Percentiles rank a stretch among this genome's conserved stretches.
Conservation (phyloP, 192 early-diverging fungal species). For the Diversispora eburnea region DNA sequence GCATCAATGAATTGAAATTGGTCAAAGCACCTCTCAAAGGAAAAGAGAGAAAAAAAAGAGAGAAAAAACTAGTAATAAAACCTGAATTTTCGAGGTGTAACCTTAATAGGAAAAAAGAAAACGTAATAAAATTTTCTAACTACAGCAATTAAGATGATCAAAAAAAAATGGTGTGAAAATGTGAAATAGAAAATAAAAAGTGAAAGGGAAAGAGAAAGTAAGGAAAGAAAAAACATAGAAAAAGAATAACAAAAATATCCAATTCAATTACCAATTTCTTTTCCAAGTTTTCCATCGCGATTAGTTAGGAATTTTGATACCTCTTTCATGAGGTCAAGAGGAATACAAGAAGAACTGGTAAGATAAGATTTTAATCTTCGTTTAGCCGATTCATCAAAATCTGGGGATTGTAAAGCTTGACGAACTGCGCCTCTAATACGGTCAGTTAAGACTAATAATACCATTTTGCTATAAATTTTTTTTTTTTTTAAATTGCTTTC, state of each 20-base stretch:
- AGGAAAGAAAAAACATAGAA: background rate
- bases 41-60: too few relatives aligned
- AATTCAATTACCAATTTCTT: conserved; percentile 29
- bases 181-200: too few relatives aligned
- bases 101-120: too few relatives aligned
- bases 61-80: too few relatives aligned
- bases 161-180: too few relatives aligned
- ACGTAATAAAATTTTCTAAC: too few relatives aligned
- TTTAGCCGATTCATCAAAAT: conserved; percentile 30
- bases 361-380: conserved; percentile 25
- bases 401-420: conserved; percentile 26
- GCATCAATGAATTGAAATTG: too few relatives aligned
- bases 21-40: too few relatives aligned
- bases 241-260: background rate
- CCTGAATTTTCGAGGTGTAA: too few relatives aligned
- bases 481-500: background rate
- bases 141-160: too few relatives aligned
- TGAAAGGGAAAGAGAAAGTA: background rate
- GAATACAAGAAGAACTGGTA: conserved; percentile 7
- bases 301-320: conserved; percentile 30
- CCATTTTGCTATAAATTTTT: conserved; percentile 22
- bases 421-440: conserved; percentile 28
- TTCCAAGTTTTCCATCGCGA: conserved; percentile 29
- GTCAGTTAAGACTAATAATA: conserved; percentile 31
- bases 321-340: conserved; percentile 30